Evolutionary conservation across 2,329 filamentous ascomycete species (phyloP), one percentile per base, ranked within the genome.

Genomic region (Aspergillus neotritici): DNA sequence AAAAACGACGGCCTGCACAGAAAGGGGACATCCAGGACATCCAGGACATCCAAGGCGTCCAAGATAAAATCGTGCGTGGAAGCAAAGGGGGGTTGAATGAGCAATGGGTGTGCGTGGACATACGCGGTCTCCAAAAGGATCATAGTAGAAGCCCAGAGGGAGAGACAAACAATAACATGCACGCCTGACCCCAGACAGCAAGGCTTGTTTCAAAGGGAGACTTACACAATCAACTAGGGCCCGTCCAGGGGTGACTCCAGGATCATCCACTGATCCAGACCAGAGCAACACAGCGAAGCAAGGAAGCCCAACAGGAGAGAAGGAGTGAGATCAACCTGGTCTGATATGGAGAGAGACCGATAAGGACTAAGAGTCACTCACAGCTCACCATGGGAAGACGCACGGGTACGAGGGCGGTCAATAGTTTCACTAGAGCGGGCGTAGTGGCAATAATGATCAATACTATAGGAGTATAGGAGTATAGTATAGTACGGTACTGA

Each of bases 1-100:
- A 46, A 36, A 29, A 34, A 33, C 5, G 31, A 31, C 15, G n/a
- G n/a, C n/a, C n/a, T 40, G 17, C 13, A 25, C 15, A 10, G 17
- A 40, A 10, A 40, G 32, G 32, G 39, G 15, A 36, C 39, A 29
- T 37, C 9, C 11, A 34, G 13, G 7, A 32, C 28, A 40, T 28
- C 37, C 25, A 31, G 21, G 21, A 9, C 21, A 25, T 25, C 9
- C 9, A 8, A 25, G 3, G 9, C 21, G 57, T 49, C 46, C 43
- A 42, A 46, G 41, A 41, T 47, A 42, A 46, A 43, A 48, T 49
- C 45, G 65, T 67, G 65, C 65, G 64, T 68, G 65, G 64, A 52
- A 56, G 65, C 66, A 67, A 31, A 29, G 36, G 33, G 11, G 21
- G 6, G 10, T 36, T n/a, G 21, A 21, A 37, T n/a, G 36, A 38